phyloP scores from a whole-genome alignment of 2,329 filamentous ascomycete genomes.

The Trichoderma sp. region DNA sequence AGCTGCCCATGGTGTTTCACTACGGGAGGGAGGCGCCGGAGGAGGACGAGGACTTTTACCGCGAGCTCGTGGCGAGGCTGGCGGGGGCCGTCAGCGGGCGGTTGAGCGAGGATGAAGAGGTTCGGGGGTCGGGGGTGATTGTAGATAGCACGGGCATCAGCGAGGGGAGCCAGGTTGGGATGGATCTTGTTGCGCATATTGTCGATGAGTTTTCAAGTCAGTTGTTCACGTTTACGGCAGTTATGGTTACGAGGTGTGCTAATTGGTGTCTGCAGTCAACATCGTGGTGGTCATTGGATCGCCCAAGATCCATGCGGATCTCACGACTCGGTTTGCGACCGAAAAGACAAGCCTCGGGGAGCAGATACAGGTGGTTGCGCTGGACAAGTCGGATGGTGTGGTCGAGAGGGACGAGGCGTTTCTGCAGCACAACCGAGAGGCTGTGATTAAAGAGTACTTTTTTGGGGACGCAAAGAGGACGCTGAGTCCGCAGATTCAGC shows the following conservation, averaged over 20 bases:
- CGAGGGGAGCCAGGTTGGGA: constrained; percentile 64
- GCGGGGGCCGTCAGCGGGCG: constrained; percentile 77
- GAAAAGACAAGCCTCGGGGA: constrained; percentile 64
- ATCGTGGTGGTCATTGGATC: constrained; percentile 82
- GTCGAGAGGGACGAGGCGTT: constrained; percentile 74
- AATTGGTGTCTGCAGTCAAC: constrained; percentile 58
- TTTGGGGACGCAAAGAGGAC: constrained; percentile 79
- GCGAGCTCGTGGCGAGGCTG: constrained; percentile 71
- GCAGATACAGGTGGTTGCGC: constrained; percentile 70
- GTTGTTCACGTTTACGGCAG: constrained; percentile 5
- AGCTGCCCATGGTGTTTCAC: constrained; percentile 88
- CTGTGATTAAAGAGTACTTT: constrained; percentile 88
- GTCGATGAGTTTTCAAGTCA: constrained; percentile 57
- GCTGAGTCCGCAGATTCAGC: constrained; percentile 84
- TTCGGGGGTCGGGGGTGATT: constrained; percentile 75
- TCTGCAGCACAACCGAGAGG: constrained; percentile 72
- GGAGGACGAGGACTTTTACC: constrained; percentile 73
- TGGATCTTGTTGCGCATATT: constrained; percentile 81
- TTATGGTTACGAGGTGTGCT: not conserved
- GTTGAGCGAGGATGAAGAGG: constrained; percentile 72
- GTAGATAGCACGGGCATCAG: constrained; percentile 79
- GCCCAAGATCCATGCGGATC: constrained; percentile 72
- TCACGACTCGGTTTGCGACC: constrained; percentile 67
- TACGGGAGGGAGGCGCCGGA: constrained; percentile 75
- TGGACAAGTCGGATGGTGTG: constrained; percentile 85